These are phyloP conservation scores for Acer campestre DNA, from an alignment of 345 rosid genomes.

Conservation along the genomic window DNA sequence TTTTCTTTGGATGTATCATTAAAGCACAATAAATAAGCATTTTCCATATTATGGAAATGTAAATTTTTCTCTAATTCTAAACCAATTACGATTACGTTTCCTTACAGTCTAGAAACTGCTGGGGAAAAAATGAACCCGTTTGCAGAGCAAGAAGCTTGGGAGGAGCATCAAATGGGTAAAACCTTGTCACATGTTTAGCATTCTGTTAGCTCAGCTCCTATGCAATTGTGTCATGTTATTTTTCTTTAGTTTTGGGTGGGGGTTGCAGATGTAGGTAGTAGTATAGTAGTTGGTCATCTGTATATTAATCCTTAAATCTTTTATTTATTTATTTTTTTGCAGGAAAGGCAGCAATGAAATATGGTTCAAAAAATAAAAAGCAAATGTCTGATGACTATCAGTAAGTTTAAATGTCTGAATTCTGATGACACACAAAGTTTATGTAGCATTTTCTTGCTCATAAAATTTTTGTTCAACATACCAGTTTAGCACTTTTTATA, in stretches of 20 bases:
- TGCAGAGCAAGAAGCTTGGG: slow-evolving; percentile 99
- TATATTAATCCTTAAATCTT: slow-evolving; percentile 15
- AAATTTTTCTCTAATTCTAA: slow-evolving; percentile 8
- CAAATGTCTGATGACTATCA: slow-evolving; percentile 68
- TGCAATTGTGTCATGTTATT: neutral
- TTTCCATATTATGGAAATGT: slow-evolving; percentile 12
- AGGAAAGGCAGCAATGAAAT: slow-evolving; percentile 83
- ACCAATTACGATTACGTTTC: slow-evolving; percentile 6
- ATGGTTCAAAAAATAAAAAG: slow-evolving; percentile 83
- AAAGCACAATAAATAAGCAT: neutral
- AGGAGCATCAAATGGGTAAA: slow-evolving; percentile 94
- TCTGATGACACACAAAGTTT: neutral
- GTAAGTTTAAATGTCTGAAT: slow-evolving; percentile 42
- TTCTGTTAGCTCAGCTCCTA: neutral
- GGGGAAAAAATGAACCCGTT: slow-evolving; percentile 95
- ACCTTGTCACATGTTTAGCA: slow-evolving; percentile 13
- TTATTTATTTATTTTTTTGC: slow-evolving; percentile 20
- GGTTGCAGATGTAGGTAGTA: neutral
- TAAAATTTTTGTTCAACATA: neutral
- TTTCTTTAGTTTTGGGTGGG: neutral
- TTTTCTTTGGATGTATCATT: slow-evolving; percentile 16
- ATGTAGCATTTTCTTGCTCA: neutral
- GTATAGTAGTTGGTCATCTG: slow-evolving; percentile 8
- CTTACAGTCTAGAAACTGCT: slow-evolving; percentile 59
- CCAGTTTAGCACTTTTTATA: neutral